Evolutionary conservation across 2,329 filamentous ascomycete genomes (phyloP).

Genomic region (Raffaelea ambrosiae): DNA sequence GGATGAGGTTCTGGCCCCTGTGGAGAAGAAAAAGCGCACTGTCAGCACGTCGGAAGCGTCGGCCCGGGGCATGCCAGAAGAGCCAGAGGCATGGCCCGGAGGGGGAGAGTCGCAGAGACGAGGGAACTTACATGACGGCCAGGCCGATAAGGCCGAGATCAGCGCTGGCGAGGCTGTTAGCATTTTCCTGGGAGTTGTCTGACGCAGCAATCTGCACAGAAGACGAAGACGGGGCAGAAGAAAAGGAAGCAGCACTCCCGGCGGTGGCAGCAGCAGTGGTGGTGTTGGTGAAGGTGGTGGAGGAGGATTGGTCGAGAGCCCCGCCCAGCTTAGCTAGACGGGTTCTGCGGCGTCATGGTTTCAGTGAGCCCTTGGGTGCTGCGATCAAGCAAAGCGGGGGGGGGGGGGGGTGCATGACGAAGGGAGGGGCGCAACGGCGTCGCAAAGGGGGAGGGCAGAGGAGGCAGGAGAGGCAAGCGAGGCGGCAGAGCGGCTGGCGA

Average conservation of each 20-base stretch:
- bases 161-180: constrained; percentile 58
- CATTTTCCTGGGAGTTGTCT: constrained; percentile 29
- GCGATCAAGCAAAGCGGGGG: not conserved
- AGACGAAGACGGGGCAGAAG: constrained; percentile 15
- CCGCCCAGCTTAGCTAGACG: constrained; percentile 66
- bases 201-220: constrained; percentile 6
- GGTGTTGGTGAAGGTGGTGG: not conserved
- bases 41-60: not conserved
- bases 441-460: not conserved
- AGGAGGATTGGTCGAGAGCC: constrained; percentile 33
- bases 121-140: constrained; percentile 65
- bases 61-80: too few relatives aligned
- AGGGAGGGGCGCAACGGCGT: too few relatives aligned
- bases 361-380: constrained; percentile 2
- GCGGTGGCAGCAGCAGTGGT: not conserved
- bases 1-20: constrained; percentile 76
- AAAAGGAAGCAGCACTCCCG: not conserved
- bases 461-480: not conserved
- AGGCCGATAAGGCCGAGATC: constrained; percentile 90
- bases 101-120: not conserved
- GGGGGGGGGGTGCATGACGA: not conserved
- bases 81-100: not conserved
- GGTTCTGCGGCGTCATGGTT: constrained; percentile 41
- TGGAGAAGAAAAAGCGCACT: constrained; percentile 19
- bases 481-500: too few relatives aligned